Percentiles rank a stretch among this genome's conserved stretches.
These are phyloP conservation scores for Globisporangium parvum DNA, from an alignment of 352 stramenopile species.

Conservation along the genomic window DNA sequence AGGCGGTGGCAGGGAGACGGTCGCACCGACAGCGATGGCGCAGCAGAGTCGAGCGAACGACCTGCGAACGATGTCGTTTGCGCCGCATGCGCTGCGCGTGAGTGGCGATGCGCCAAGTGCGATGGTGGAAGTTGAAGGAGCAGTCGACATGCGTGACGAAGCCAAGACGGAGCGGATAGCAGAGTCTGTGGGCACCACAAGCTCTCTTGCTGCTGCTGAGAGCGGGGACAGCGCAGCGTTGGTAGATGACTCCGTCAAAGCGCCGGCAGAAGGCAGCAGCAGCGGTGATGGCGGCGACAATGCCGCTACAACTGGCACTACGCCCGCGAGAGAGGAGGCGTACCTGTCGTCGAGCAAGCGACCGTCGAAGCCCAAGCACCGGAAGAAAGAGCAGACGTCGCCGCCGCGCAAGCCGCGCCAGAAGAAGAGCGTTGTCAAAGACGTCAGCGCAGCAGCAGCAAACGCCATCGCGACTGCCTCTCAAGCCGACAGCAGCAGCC, in stretches of 20 bases:
- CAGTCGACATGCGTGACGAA: too few relatives aligned
- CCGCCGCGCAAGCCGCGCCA: background rate
- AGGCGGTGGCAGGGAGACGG: too few relatives aligned
- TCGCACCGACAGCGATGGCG: too few relatives aligned
- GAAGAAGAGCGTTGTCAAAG: slow-evolving; percentile 6
- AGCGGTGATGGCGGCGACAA: too few relatives aligned
- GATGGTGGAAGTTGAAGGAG: too few relatives aligned
- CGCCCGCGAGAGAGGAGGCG: background rate
- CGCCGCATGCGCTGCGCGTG: background rate
- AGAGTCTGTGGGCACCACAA: too few relatives aligned
- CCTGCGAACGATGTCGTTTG: slow-evolving; percentile 2
- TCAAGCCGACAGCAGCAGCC: background rate
- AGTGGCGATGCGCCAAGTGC: too few relatives aligned
- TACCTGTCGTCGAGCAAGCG: background rate
- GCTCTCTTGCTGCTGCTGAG: too few relatives aligned
- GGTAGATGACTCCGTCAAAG: too few relatives aligned
- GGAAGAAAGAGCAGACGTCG: slow-evolving; percentile 3
- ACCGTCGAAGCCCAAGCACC: slow-evolving; percentile 4
- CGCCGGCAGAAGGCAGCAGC: background rate
- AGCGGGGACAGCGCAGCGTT: too few relatives aligned
- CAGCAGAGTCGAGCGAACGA: background rate
- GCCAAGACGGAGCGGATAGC: too few relatives aligned
- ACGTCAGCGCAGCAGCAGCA: background rate
- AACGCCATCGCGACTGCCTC: background rate
- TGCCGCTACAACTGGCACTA: too few relatives aligned